Evolutionary conservation across 208 protist genomes (phyloP).

Genomic region (Trypanosoma boissoni): DNA sequence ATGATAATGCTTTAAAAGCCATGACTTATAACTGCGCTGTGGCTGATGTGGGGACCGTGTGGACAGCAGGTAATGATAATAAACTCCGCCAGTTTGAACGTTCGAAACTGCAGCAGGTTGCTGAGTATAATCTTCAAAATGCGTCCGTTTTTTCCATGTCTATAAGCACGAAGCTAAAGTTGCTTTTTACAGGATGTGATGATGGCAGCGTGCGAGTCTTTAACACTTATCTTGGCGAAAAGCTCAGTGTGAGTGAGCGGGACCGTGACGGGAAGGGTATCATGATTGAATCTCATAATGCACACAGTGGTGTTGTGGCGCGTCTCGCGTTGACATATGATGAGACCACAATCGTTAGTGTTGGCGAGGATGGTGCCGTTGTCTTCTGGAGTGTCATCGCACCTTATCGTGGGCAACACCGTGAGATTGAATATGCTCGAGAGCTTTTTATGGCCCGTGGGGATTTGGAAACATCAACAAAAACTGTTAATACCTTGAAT

Average conservation of each 20-base stretch:
- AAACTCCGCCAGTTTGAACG: constrained; percentile 91
- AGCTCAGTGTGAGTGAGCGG: constrained; percentile 38
- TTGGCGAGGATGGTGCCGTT: constrained; percentile 92
- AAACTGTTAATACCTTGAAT: constrained; percentile 51
- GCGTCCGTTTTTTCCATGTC: constrained; percentile 82
- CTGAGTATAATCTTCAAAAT: constrained; percentile 72
- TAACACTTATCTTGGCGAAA: constrained; percentile 87
- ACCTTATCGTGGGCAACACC: constrained; percentile 72
- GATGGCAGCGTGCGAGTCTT: constrained; percentile 92
- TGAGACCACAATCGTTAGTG: constrained; percentile 92
- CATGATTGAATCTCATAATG: constrained; percentile 82
- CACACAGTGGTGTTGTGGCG: constrained; percentile 83
- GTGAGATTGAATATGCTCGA: constrained; percentile 87
- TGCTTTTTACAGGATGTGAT: constrained; percentile 93
- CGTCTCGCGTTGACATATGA: constrained; percentile 89
- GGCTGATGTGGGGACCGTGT: constrained; percentile 83
- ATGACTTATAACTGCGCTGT: constrained; percentile 91
- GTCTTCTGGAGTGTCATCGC: constrained; percentile 91
- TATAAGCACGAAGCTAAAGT: constrained; percentile 84
- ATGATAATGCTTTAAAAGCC: constrained; percentile 91
- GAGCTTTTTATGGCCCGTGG: constrained; percentile 93
- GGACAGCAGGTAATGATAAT: constrained; percentile 92
- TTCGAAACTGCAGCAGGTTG: constrained; percentile 44
- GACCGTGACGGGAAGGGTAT: constrained; percentile 44
- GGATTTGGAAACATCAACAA: constrained; percentile 90